Evolutionary conservation across 2,329 filamentous ascomycete species (phyloP).

Genomic region (Macrophomina pseudophaseolina): DNA sequence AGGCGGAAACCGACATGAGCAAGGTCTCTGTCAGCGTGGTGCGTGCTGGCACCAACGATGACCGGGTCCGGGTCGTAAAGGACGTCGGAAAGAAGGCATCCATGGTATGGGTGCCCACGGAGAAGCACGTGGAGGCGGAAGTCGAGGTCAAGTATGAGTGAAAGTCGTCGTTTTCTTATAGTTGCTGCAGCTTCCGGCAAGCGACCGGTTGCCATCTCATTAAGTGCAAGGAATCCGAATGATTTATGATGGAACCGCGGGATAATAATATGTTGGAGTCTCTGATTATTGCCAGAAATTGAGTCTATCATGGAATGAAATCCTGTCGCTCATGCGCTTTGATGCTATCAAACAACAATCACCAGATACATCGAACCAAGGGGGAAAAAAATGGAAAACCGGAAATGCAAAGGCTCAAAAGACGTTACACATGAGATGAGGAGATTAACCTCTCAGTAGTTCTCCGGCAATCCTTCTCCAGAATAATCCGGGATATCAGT

Average conservation of each 20-base stretch:
- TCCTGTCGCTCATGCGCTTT: neutral
- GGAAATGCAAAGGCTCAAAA: too few relatives aligned
- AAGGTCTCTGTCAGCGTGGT: neutral
- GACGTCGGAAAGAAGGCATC: neutral
- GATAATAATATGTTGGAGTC: too few relatives aligned
- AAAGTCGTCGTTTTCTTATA: neutral
- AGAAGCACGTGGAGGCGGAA: neutral
- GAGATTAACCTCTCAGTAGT: conserved; percentile 41
- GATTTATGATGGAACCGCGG: too few relatives aligned
- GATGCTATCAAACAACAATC: neutral
- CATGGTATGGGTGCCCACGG: neutral
- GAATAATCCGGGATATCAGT: conserved; percentile 47
- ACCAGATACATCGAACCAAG: neutral
- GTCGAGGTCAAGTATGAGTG: neutral
- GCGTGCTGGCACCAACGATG: neutral
- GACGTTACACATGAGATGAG: too few relatives aligned
- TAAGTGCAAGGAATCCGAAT: too few relatives aligned
- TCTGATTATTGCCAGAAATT: neutral
- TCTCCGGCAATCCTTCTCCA: conserved; percentile 49
- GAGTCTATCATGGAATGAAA: neutral
- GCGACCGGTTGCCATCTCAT: too few relatives aligned
- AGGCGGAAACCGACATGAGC: neutral
- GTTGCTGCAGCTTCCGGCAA: too few relatives aligned
- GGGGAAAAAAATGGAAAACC: neutral
- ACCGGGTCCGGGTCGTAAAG: neutral